Conservation (phyloP, 2,329 filamentous ascomycete genomes). For the Onygenales sp. region DNA sequence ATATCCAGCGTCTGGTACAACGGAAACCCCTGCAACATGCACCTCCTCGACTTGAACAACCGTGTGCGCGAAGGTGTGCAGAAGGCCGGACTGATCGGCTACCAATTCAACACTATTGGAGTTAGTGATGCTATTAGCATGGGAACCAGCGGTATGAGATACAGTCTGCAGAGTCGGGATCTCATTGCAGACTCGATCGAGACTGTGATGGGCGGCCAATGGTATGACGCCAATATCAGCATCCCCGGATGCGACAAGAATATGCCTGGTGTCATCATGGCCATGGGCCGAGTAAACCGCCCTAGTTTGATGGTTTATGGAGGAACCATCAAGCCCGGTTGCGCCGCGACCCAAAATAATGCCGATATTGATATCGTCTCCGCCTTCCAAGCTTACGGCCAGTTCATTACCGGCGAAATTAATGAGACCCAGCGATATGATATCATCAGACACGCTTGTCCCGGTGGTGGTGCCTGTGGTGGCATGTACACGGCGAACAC, state of each 20-base stretch:
- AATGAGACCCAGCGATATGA: slow-evolving; percentile 86
- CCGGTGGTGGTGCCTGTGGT: slow-evolving; percentile 72
- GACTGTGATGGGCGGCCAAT: slow-evolving; percentile 97
- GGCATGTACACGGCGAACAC: slow-evolving; percentile 78
- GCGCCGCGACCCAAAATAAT: slow-evolving; percentile 63
- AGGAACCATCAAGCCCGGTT: slow-evolving; percentile 86
- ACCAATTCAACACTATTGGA: slow-evolving; percentile 98
- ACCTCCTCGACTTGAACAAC: slow-evolving; percentile 80
- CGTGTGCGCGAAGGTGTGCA: slow-evolving; percentile 63
- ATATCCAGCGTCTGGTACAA: slow-evolving; percentile 98
- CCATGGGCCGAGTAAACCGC: slow-evolving; percentile 89
- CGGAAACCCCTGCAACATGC: slow-evolving; percentile 99
- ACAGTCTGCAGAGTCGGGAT: slow-evolving; percentile 86
- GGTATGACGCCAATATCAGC: slow-evolving; percentile 96
- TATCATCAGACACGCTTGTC: slow-evolving; percentile 87
- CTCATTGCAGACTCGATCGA: slow-evolving; percentile 97
- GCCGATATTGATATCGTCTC: slow-evolving; percentile 85
- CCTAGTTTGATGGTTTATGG: slow-evolving; percentile 97
- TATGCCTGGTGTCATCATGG: slow-evolving; percentile 88
- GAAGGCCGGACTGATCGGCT: slow-evolving; percentile 73
- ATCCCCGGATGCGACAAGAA: slow-evolving; percentile 99
- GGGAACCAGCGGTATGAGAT: slow-evolving; percentile 96
- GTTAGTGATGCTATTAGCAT: slow-evolving; percentile 97
- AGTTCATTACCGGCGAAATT: slow-evolving; percentile 87
- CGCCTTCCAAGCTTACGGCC: slow-evolving; percentile 94